Conservation (phyloP, 495 filamentous ascomycete species). For the Chaetomium tenue region DNA sequence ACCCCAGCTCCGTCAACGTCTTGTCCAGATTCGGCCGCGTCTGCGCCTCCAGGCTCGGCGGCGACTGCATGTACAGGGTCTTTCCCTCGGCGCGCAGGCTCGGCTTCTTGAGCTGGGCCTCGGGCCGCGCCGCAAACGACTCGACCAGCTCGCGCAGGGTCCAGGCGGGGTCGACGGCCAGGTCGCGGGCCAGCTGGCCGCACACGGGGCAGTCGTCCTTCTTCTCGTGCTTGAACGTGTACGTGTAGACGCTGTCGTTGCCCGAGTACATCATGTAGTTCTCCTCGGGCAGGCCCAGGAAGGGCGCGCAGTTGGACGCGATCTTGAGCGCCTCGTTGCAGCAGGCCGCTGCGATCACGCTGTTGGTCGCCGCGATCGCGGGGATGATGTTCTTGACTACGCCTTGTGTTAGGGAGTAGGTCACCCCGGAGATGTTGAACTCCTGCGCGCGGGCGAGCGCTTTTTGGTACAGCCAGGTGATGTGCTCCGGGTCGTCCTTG, state of each 20-base stretch:
- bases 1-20: slow-evolving; percentile 57
- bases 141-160: slow-evolving; percentile 87
- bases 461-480: slow-evolving; percentile 92
- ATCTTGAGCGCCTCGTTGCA: slow-evolving; percentile 98
- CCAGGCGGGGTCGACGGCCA: slow-evolving; percentile 65
- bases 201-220: slow-evolving; percentile 95
- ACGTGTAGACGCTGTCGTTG: slow-evolving; percentile 92
- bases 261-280: slow-evolving; percentile 99
- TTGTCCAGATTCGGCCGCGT: slow-evolving; percentile 78
- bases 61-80: slow-evolving; percentile 86
- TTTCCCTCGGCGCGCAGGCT: slow-evolving; percentile 76
- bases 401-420: slow-evolving; percentile 94
- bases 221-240: slow-evolving; percentile 89
- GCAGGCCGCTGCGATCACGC: slow-evolving; percentile 89
- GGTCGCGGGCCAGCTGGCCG: slow-evolving; percentile 70
- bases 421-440: slow-evolving; percentile 90
- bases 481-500: slow-evolving; percentile 95
- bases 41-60: slow-evolving; percentile 73
- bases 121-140: slow-evolving; percentile 74
- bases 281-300: slow-evolving; percentile 52
- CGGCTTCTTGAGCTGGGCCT: slow-evolving; percentile 86
- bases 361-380: slow-evolving; percentile 96
- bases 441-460: slow-evolving; percentile 76
- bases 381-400: slow-evolving; percentile 99
- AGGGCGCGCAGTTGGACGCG: slow-evolving; percentile 74